These are phyloP conservation scores for Irpex rosettiformis DNA, from an alignment of 1,284 basidiomycete genomes.

Conservation along the genomic window DNA sequence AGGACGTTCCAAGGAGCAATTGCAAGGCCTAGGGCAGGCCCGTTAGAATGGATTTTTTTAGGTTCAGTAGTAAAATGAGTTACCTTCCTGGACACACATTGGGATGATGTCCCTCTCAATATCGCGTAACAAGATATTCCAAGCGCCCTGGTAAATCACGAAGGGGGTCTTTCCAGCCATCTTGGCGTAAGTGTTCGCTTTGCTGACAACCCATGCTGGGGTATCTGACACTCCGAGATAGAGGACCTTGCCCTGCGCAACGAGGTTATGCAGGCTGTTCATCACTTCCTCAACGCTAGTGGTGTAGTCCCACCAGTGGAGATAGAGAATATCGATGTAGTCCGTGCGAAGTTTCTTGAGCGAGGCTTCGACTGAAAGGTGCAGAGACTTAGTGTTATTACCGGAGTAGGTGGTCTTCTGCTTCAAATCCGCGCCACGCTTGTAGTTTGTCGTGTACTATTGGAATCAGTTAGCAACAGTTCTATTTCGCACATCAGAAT, in stretches of 20 bases:
- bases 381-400: slow-evolving; percentile 7
- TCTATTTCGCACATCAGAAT: too few relatives aligned
- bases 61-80: too few relatives aligned
- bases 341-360: slow-evolving; percentile 8
- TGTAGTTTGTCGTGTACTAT: slow-evolving; percentile 31
- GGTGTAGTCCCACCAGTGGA: slow-evolving; percentile 12
- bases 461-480: too few relatives aligned
- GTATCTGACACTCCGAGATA: slow-evolving; percentile 27
- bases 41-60: slow-evolving; percentile 4
- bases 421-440: slow-evolving; percentile 19
- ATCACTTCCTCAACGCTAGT: slow-evolving; percentile 9
- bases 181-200: slow-evolving; percentile 28
- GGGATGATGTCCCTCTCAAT: slow-evolving; percentile 63
- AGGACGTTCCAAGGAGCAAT: slow-evolving; percentile 32
- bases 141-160: slow-evolving; percentile 51
- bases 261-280: slow-evolving; percentile 9
- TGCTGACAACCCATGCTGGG: slow-evolving; percentile 28
- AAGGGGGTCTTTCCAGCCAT: slow-evolving; percentile 46
- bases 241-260: slow-evolving; percentile 11
- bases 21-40: slow-evolving; percentile 20
- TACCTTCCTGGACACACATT: slow-evolving; percentile 37
- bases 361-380: slow-evolving; percentile 3
- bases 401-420: slow-evolving; percentile 7
- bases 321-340: slow-evolving; percentile 11
- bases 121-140: slow-evolving; percentile 47